Evolutionary conservation across 139 green algal genomes (phyloP).

Genomic region (Pleodorina starrii): DNA sequence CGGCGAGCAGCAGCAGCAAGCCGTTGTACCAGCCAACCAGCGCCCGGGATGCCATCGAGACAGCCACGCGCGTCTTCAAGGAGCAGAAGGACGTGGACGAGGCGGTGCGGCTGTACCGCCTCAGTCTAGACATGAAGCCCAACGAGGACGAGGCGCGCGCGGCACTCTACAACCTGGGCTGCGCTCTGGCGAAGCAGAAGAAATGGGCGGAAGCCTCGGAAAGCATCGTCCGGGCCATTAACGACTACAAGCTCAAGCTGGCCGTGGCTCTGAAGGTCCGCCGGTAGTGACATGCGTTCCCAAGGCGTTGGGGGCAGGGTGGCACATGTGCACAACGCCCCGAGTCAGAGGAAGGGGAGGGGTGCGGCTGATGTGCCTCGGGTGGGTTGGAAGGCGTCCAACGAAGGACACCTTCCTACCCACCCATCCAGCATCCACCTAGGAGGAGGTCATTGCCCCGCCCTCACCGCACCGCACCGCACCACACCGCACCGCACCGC

Average conservation of each 20-base stretch:
- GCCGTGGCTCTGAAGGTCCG: slow-evolving; percentile 83
- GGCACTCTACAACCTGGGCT: slow-evolving; percentile 95
- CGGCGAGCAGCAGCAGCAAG: too few species aligned
- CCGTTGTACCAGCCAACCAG: slow-evolving; percentile 38
- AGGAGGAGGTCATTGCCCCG: too few species aligned
- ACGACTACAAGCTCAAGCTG: slow-evolving; percentile 89
- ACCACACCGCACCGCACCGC: too few species aligned
- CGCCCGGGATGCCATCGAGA: slow-evolving; percentile 79
- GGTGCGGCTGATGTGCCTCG: too few species aligned
- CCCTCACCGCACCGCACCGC: too few species aligned
- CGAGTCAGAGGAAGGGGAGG: too few species aligned
- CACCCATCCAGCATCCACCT: too few species aligned
- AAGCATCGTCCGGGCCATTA: slow-evolving; percentile 80
- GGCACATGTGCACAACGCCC: too few species aligned
- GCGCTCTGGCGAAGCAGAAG: slow-evolving; percentile 82
- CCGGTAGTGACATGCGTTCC: too few species aligned
- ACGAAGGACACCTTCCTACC: too few species aligned
- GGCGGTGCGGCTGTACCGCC: slow-evolving; percentile 81
- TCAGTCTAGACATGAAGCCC: slow-evolving; percentile 79
- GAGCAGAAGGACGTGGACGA: slow-evolving; percentile 58
- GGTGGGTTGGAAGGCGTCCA: too few species aligned
- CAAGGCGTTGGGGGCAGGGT: too few species aligned
- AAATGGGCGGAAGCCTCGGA: slow-evolving; percentile 85
- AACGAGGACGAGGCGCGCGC: slow-evolving; percentile 89
- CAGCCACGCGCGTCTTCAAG: slow-evolving; percentile 69